These are phyloP conservation scores for Neurospora sp. DNA, from an alignment of 495 filamentous ascomycete genomes.

Conservation along the genomic window DNA sequence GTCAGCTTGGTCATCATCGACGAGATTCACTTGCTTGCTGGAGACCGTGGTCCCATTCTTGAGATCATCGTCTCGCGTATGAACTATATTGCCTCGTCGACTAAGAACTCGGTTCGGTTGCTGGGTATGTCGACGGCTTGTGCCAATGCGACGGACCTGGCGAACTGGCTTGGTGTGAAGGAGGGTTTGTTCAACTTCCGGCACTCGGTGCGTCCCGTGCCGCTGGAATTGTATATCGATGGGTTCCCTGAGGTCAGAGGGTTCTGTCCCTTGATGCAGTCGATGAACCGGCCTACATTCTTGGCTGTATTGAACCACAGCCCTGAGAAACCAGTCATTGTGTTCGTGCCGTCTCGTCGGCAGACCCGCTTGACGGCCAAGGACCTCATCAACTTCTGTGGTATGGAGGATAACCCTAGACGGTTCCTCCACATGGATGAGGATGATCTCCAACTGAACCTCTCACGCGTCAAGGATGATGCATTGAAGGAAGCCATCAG, in stretches of 20 bases:
- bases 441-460: conserved; percentile 78
- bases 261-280: conserved; percentile 97
- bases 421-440: conserved; percentile 90
- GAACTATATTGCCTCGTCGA: conserved; percentile 97
- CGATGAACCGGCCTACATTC: conserved; percentile 97
- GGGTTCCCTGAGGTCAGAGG: conserved; percentile 92
- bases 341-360: conserved; percentile 91
- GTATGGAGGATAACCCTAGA: conserved; percentile 95
- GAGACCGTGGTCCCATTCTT: conserved; percentile 91
- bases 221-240: conserved; percentile 92
- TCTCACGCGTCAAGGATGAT: conserved; percentile 82
- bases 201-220: conserved; percentile 94
- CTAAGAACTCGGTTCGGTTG: conserved; percentile 75
- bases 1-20: conserved; percentile 97
- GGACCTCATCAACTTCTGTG: conserved; percentile 93
- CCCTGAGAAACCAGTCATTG: conserved; percentile 93
- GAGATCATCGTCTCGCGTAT: conserved; percentile 99
- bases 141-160: conserved; percentile 89
- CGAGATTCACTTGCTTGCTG: conserved; percentile 93
- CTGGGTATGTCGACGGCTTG: conserved; percentile 98
- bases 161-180: conserved; percentile 95
- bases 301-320: conserved; percentile 93
- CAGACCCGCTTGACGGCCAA: conserved; percentile 93
- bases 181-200: conserved; percentile 96
- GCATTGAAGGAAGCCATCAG: conserved; percentile 81